A percentile compares a stretch with the other conserved stretches of the same genome.
Evolutionary conservation across 805 yeast species (phyloP).

Genomic region (Ogataea corticis): DNA sequence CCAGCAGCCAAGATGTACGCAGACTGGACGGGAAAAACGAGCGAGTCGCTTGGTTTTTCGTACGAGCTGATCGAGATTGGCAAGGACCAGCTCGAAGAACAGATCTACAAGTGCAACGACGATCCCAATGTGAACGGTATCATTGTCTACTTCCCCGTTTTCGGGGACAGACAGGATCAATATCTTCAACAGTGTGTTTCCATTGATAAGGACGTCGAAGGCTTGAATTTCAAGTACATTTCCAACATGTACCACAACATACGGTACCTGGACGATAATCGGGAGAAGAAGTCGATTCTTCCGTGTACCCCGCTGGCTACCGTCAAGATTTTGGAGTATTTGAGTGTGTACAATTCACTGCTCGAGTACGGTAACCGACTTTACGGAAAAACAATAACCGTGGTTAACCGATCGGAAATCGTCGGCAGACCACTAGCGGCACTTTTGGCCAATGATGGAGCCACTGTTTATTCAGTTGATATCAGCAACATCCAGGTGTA

Average conservation of each 20-base stretch:
- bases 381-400: constrained; percentile 88
- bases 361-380: constrained; percentile 87
- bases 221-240: constrained; percentile 84
- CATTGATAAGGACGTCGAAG: constrained; percentile 95
- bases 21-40: constrained; percentile 91
- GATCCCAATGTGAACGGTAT: constrained; percentile 83
- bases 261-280: constrained; percentile 70
- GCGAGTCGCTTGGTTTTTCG: constrained; percentile 79
- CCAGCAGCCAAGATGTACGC: constrained; percentile 97
- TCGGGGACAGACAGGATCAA: constrained; percentile 92
- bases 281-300: constrained; percentile 75
- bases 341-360: constrained; percentile 81
- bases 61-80: constrained; percentile 73
- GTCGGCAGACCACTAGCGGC: constrained; percentile 98
- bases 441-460: constrained; percentile 94
- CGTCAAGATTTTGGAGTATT: constrained; percentile 87
- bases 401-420: constrained; percentile 92
- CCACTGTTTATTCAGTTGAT: constrained; percentile 91
- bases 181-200: constrained; percentile 91
- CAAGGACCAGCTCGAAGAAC: constrained; percentile 84
- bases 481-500: constrained; percentile 84
- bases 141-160: constrained; percentile 97
- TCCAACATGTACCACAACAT: constrained; percentile 94
- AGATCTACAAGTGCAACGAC: constrained; percentile 76
- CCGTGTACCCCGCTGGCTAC: constrained; percentile 97